Percentiles rank a stretch among this genome's conserved stretches.
These are phyloP conservation scores for Hsuehochloa calcarea DNA, from an alignment of 176 grass and related monocot species.

Conservation along the genomic window DNA sequence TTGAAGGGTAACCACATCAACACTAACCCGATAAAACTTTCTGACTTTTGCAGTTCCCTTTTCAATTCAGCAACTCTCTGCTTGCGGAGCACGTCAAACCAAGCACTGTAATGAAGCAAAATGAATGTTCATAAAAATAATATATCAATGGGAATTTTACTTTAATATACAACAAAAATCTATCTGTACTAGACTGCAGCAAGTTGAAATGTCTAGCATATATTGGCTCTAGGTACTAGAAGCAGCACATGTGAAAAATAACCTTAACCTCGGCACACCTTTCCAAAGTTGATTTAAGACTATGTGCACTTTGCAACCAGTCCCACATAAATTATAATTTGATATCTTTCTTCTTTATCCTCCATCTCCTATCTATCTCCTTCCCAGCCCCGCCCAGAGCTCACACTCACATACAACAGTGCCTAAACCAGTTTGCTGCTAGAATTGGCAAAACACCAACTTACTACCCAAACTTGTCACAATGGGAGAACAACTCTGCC, in stretches of 20 bases:
- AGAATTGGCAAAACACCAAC: constrained; percentile 7
- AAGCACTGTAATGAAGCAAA: constrained; percentile 60
- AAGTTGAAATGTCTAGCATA: neutral
- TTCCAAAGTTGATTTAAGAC: neutral
- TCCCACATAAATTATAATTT: constrained; percentile 4
- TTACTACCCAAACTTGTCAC: neutral
- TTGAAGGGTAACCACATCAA: neutral
- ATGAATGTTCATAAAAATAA: constrained; percentile 10
- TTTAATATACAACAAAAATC: neutral
- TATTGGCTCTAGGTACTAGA: neutral
- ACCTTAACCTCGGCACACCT: neutral
- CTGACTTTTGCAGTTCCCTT: constrained; percentile 70
- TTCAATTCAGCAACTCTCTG: constrained; percentile 76
- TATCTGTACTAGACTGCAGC: constrained; percentile 6
- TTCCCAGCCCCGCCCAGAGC: neutral
- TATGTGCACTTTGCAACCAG: neutral
- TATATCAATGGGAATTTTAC: neutral
- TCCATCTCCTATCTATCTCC: neutral
- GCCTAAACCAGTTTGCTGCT: neutral
- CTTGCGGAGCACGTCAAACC: constrained; percentile 88
- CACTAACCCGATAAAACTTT: constrained; percentile 83
- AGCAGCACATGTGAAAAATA: neutral
- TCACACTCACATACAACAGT: neutral
- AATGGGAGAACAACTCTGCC: neutral
- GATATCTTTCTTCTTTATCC: constrained; percentile 2